Evolutionary conservation across 1,139 yeast genomes (phyloP).

Genomic region (Protomyces pachydermus): DNA sequence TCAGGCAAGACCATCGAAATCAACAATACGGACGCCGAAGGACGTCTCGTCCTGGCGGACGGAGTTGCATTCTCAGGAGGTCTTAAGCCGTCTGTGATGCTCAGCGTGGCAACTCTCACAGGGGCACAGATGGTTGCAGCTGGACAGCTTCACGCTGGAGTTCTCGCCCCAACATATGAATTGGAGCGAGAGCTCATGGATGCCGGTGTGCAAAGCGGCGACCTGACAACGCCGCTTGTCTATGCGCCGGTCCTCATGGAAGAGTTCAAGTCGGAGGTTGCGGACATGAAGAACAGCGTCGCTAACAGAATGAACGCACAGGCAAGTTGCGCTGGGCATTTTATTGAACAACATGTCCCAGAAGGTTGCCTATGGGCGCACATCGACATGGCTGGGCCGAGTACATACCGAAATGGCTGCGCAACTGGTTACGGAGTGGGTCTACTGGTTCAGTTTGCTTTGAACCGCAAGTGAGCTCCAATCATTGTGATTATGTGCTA

Average conservation of each 20-base stretch:
- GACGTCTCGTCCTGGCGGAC: constrained; percentile 28
- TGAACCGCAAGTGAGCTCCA: neutral
- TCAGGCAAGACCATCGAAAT: constrained; percentile 27
- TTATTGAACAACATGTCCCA: constrained; percentile 19
- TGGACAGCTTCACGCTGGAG: constrained; percentile 7
- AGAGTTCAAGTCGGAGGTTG: constrained; percentile 18
- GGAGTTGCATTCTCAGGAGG: constrained; percentile 19
- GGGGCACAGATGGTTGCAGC: constrained; percentile 25
- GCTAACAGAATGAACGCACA: constrained; percentile 9
- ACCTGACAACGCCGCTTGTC: constrained; percentile 10
- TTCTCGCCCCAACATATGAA: constrained; percentile 2
- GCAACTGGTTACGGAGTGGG: constrained; percentile 17
- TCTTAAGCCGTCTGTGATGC: constrained; percentile 15
- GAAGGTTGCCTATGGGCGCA: constrained; percentile 14
- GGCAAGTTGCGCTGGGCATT: constrained; percentile 17
- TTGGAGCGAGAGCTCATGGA: neutral
- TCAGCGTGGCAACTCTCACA: constrained; percentile 28
- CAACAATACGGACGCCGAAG: constrained; percentile 29
- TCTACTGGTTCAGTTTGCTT: constrained; percentile 4
- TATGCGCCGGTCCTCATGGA: constrained; percentile 10
- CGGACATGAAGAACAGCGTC: constrained; percentile 16
- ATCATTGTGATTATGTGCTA: too few species aligned
- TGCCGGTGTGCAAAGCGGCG: constrained; percentile 14
- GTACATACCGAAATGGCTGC: neutral
- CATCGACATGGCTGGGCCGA: constrained; percentile 23